Evolutionary conservation across 164 flowering plant species (phyloP), one percentile per base, ranked within the genome.

Genomic region (Sedum album): DNA sequence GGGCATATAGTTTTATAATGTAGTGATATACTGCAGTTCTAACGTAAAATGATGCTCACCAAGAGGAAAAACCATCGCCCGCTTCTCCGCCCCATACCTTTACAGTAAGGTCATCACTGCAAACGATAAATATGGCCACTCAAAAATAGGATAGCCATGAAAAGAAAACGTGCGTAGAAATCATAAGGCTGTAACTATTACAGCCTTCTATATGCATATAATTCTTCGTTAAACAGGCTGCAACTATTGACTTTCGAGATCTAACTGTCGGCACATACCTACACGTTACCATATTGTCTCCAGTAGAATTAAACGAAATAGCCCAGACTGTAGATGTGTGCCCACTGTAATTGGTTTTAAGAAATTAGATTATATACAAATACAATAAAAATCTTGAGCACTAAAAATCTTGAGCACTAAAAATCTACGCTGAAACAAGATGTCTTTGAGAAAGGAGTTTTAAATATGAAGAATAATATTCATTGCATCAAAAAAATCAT

Each of bases 261-360:
- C 25, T 23, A 53, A 53, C 11, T 5, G 8, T 1, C 6, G 57
- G n/a, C 35, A 73, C 79, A 51, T 74, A 85, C 93, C 90, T 86
- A 68, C 86, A 86, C 26, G 86, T 76, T 33, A 85, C 93, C 89
- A 88, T 81, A 73, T 80, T 85, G 76, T 86, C 88, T 73, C 93
- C 93, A 20, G 57, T 65, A 20, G 83, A 69, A 74, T 86, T 86
- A 68, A 86, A 86, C 30, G 89, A 79, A 39, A 88, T 61, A 20
- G 84, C 80, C 93, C 93, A 88, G 31, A 88, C 86, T 20, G 90
- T 88, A 70, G 93, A 84, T 60, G 86, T 67, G 67, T 88, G 93
- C 62, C 93, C 90, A 72, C 93, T 84, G 81, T 51, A 71, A 71
- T 68, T 38, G 60, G 55, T 76, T 31, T 15, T 31, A 73, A 13